Evolutionary conservation across 331 rosid species (phyloP), one percentile per base, ranked within the genome.

Genomic region (Prunus yedoensis): DNA sequence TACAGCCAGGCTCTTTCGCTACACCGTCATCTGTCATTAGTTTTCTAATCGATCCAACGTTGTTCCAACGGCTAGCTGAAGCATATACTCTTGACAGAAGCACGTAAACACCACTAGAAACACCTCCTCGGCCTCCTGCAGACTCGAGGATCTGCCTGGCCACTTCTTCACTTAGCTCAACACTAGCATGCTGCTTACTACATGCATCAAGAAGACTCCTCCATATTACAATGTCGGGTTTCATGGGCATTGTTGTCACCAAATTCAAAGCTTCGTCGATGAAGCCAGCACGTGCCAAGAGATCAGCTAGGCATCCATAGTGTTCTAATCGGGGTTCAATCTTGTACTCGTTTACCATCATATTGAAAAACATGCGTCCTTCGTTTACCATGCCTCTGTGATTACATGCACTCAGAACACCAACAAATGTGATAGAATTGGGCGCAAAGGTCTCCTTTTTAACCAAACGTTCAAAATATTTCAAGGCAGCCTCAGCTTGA

Each of bases 251-350:
- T 62, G 79, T 64, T 11, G 88, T 79, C 35, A 87, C 91, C 86
- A 88, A 54, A 46, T 88, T 81, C 52, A 91, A 50, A 80, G 94
- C 97, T 71, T 87, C 93, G 15, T 90, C 77, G 0, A 88, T 82
- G 70, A 70, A 77, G 16, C 96, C 88, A 0, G 93, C 88, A 77
- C 91, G 90, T 73, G 94, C 91, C 4, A 87, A 83, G 66, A 90
- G 96, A 82, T 91, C 96, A 76, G 88, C 88, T 1, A 94, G 85
- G 82, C 98, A 94, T 17, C 98, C 97, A 30, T 90, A 94, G 74
- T 94, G 97, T 88, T 89, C 90, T 65, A 91, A 58, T 70, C 72
- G 35, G 3, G 94, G 93, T 78, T 87, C 87, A 23, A 88, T 68
- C 72, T 83, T 83, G 80, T 83, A 88, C 53, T 87, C 81, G 0